A percentile compares a stretch with the other conserved stretches of the same genome.
phyloP scores from a whole-genome alignment of 495 filamentous ascomycete species.

The Aspergillus nanangensis region DNA sequence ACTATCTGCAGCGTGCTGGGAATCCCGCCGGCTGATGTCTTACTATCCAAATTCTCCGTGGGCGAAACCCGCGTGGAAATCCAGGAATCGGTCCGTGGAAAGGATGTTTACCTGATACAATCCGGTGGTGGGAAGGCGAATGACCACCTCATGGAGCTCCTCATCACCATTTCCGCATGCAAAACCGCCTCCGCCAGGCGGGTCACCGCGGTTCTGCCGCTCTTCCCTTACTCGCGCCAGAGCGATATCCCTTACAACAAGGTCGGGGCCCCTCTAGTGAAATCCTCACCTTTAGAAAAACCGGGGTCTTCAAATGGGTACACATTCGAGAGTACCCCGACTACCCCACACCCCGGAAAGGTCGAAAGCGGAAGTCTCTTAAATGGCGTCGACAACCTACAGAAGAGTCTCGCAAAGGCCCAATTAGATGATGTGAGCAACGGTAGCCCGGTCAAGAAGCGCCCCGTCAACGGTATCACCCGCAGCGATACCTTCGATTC shows the following conservation, averaged over 20 bases:
- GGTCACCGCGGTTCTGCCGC: conserved; percentile 88
- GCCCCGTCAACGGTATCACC: conserved; percentile 33
- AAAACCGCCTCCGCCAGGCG: conserved; percentile 90
- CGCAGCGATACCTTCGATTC: conserved; percentile 64
- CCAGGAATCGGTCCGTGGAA: conserved; percentile 89
- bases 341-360: conserved; percentile 71
- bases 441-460: conserved; percentile 37
- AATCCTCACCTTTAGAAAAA: conserved; percentile 50
- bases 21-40: conserved; percentile 73
- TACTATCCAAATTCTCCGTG: conserved; percentile 86
- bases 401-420: conserved; percentile 60
- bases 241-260: conserved; percentile 97
- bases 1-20: conserved; percentile 83
- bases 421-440: conserved; percentile 51
- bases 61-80: conserved; percentile 96
- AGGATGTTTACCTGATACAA: conserved; percentile 98
- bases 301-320: conserved; percentile 54
- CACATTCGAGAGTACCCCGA: conserved; percentile 89
- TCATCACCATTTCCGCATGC: conserved; percentile 95
- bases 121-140: conserved; percentile 87
- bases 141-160: conserved; percentile 90
- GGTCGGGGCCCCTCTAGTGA: conserved; percentile 78
- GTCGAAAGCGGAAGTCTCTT: conserved; percentile 56
- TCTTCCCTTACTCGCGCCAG: conserved; percentile 95
- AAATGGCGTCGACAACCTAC: conserved; percentile 59